Conservation (phyloP, 495 filamentous ascomycete genomes). For the Hypoxylon trugodes region DNA sequence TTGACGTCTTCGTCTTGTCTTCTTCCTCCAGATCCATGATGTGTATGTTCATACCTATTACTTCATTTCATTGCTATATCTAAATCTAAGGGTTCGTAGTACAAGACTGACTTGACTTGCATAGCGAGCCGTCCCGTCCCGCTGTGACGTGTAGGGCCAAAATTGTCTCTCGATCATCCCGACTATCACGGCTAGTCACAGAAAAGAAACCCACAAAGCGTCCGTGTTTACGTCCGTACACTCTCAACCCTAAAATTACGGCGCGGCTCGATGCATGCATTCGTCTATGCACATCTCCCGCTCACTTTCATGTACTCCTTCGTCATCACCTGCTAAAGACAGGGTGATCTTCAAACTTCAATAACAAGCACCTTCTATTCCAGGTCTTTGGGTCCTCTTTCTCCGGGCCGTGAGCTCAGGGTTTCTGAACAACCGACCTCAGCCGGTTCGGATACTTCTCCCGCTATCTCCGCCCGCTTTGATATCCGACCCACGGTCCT, state of each 20-base stretch:
- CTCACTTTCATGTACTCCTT: not conserved
- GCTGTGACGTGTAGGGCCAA: not conserved
- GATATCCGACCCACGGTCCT: slow-evolving; percentile 32
- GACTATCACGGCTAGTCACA: slow-evolving; percentile 26
- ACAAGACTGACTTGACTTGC: slow-evolving; percentile 12
- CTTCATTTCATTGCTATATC: too few species aligned
- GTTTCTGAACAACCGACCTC: slow-evolving; percentile 30
- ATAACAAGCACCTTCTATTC: slow-evolving; percentile 10
- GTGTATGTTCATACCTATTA: too few species aligned
- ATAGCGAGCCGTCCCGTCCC: slow-evolving; percentile 35
- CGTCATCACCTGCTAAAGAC: slow-evolving; percentile 5
- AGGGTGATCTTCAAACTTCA: slow-evolving; percentile 6
- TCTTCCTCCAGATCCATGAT: too few species aligned
- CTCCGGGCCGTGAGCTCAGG: slow-evolving; percentile 26
- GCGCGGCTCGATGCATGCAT: slow-evolving; percentile 39
- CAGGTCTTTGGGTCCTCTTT: slow-evolving; percentile 16
- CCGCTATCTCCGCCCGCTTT: slow-evolving; percentile 37
- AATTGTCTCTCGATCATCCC: not conserved
- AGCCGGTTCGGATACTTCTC: slow-evolving; percentile 36
- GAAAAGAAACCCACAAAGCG: slow-evolving; percentile 8
- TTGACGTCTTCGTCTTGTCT: slow-evolving; percentile 1
- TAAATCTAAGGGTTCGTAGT: too few species aligned
- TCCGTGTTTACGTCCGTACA: slow-evolving; percentile 32
- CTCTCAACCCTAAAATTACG: slow-evolving; percentile 22
- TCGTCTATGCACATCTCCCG: slow-evolving; percentile 29